Evolutionary conservation across 2,329 filamentous ascomycete species (phyloP).

Genomic region (Lachnellula willkommii): DNA sequence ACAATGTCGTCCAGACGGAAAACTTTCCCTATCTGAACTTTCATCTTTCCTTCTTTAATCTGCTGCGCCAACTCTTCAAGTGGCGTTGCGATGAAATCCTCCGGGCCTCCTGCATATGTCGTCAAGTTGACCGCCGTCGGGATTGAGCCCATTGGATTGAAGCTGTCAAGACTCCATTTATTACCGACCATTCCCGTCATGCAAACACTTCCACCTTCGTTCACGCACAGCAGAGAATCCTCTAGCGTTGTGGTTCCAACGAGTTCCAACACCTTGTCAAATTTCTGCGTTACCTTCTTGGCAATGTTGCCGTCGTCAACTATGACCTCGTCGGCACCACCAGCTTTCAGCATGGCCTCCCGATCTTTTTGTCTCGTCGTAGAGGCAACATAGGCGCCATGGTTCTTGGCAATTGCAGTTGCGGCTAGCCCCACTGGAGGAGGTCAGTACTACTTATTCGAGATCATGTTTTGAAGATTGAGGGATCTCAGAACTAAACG

Average conservation of each 20-base stretch:
- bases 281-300: conserved; percentile 33
- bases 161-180: conserved; percentile 34
- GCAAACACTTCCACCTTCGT: conserved; percentile 38
- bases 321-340: conserved; percentile 39
- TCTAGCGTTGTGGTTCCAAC: conserved; percentile 38
- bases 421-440: conserved; percentile 40
- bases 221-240: conserved; percentile 40
- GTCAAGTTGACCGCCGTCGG: conserved; percentile 38
- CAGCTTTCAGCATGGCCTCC: conserved; percentile 34
- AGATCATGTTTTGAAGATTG: no score
- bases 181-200: conserved; percentile 42
- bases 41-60: conserved; percentile 36
- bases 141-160: conserved; percentile 40
- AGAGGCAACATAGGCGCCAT: conserved; percentile 36
- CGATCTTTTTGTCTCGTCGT: conserved; percentile 37
- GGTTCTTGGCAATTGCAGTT: conserved; percentile 38
- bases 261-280: conserved; percentile 44
- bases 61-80: conserved; percentile 36
- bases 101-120: conserved; percentile 34
- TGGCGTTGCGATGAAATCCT: conserved; percentile 39
- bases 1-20: conserved; percentile 42
- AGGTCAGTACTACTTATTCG: background rate
- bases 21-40: conserved; percentile 37
- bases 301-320: conserved; percentile 40
- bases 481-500: no score